phyloP scores from a whole-genome alignment of 352 stramenopile genomes.

The Globisporangium iwayamae region DNA sequence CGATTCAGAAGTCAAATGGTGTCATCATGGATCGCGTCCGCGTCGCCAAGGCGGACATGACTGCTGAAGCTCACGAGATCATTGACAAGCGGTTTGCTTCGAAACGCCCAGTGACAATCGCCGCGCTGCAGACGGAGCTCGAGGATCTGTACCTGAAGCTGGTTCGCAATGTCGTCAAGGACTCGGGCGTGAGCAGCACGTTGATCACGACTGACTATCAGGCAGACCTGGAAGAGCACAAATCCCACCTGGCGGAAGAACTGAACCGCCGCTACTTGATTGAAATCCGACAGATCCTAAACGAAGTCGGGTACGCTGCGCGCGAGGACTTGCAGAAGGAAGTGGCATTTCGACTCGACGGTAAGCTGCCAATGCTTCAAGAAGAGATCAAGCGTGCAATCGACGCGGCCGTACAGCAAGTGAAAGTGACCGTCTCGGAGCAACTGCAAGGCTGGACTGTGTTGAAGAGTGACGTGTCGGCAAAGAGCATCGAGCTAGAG shows the following conservation, averaged over 20 bases:
- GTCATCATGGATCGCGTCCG: conserved; percentile 50
- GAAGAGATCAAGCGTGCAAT: conserved; percentile 63
- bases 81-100: conserved; percentile 55
- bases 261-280: conserved; percentile 74
- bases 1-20: conserved; percentile 53
- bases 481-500: conserved; percentile 64
- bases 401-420: conserved; percentile 48
- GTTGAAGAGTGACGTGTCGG: conserved; percentile 51
- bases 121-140: conserved; percentile 52
- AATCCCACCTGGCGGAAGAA: conserved; percentile 55
- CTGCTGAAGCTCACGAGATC: conserved; percentile 51
- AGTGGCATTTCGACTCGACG: conserved; percentile 53
- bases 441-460: conserved; percentile 75
- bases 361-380: conserved; percentile 58
- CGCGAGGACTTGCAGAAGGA: conserved; percentile 67
- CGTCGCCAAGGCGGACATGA: conserved; percentile 56
- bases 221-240: conserved; percentile 60
- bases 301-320: conserved; percentile 54
- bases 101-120: conserved; percentile 49
- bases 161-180: conserved; percentile 21
- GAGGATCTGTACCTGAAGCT: conserved; percentile 42
- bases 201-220: conserved; percentile 39
- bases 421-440: conserved; percentile 45
- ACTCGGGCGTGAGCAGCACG: conserved; percentile 27
- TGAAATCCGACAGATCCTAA: conserved; percentile 75